phyloP scores from a whole-genome alignment of 176 grass and related monocot species.

The Oryza brachyantha region DNA sequence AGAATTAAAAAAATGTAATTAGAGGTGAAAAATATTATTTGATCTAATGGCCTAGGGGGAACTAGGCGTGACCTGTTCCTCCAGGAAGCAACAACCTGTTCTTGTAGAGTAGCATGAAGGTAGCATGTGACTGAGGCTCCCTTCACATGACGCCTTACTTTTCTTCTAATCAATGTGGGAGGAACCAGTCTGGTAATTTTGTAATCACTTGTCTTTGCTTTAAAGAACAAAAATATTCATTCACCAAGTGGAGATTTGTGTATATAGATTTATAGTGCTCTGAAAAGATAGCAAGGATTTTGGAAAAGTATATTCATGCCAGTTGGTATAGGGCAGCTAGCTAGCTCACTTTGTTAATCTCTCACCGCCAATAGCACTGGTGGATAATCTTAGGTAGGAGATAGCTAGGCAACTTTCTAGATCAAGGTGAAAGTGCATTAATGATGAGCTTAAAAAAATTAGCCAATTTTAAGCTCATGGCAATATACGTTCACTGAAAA shows the following conservation, averaged over 20 bases:
- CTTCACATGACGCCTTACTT: conserved; percentile 58
- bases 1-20: conserved; percentile 20
- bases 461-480: conserved; percentile 6
- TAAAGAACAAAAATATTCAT: conserved; percentile 41
- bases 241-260: conserved; percentile 27
- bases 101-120: conserved; percentile 39
- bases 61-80: conserved; percentile 52
- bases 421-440: conserved; percentile 32
- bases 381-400: conserved; percentile 39
- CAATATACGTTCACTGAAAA: conserved; percentile 2
- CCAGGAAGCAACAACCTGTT: conserved; percentile 56
- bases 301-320: conserved; percentile 44
- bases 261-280: conserved; percentile 20
- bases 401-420: conserved; percentile 31
- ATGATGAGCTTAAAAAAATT: neutral
- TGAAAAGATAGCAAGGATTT: conserved; percentile 42
- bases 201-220: conserved; percentile 49
- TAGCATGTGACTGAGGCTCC: conserved; percentile 44
- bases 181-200: conserved; percentile 44
- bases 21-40: conserved; percentile 24
- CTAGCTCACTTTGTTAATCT: conserved; percentile 38
- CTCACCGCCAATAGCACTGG: conserved; percentile 22
- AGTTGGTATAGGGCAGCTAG: conserved; percentile 46
- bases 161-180: conserved; percentile 26
- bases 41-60: conserved; percentile 23